phyloP scores from a whole-genome alignment of 345 rosid genomes.

The Conringia planisiliqua region DNA sequence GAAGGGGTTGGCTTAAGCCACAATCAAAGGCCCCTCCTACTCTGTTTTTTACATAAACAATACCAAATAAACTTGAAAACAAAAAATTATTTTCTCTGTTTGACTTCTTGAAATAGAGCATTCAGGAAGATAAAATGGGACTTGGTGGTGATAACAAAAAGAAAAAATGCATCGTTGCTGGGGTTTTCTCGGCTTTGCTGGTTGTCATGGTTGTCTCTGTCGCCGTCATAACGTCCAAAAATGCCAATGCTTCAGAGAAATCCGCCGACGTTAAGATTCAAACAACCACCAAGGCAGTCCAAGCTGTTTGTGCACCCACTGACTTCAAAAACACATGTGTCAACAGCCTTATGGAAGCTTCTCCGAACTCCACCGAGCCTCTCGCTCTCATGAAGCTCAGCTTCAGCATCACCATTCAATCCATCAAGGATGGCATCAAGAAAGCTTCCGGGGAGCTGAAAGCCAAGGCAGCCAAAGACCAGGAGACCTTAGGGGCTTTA shows the following conservation, averaged over 20 bases:
- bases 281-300: conserved; percentile 36
- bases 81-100: neutral
- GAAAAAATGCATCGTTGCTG: conserved; percentile 40
- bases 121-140: neutral
- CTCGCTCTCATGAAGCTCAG: conserved; percentile 49
- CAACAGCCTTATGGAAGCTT: conserved; percentile 35
- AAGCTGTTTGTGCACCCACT: conserved; percentile 57
- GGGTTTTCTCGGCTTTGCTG: conserved; percentile 40
- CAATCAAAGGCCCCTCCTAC: neutral
- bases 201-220: conserved; percentile 54
- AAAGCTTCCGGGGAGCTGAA: conserved; percentile 36
- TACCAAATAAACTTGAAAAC: neutral
- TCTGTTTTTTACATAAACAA: neutral
- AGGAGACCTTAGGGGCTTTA: conserved; percentile 48
- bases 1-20: neutral
- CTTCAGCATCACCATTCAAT: conserved; percentile 38
- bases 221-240: conserved; percentile 23
- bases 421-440: conserved; percentile 38
- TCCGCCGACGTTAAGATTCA: neutral
- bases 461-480: conserved; percentile 47
- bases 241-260: neutral
- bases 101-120: neutral
- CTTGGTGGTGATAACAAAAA: neutral
- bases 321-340: conserved; percentile 54
- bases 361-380: conserved; percentile 52